Base-by-base conservation (phyloP, 2,329 filamentous ascomycete species). In the Thelonectria rubi region DNA sequence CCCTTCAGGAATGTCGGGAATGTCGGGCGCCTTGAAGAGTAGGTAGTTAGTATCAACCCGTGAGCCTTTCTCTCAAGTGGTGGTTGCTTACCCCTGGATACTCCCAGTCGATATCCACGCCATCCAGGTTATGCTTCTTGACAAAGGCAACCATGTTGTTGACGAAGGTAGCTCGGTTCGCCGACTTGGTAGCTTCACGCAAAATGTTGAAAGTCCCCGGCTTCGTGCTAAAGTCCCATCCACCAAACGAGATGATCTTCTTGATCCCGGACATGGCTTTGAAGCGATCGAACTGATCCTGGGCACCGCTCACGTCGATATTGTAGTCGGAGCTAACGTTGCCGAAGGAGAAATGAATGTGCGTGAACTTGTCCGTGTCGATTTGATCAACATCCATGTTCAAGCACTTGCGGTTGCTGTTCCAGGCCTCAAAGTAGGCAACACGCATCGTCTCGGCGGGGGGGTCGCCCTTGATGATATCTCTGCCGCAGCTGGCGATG, bases 401-500 rank as follows among this genome's bases (percentile, higher is more conserved):
- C 1, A 71, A 50, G 20, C 72, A 74, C 5, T 40, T 14, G 0
- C 63, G 53, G 5, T 26, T 30, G 20, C 53, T 12, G 6, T 40
- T 37, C 7, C 55, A 63, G 3, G 34, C 57, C 10, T 64, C 53
- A n/a, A 58, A 63, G n/a, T 65, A 65, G 0, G 32, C 50, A 34
- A 65, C 30, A 0, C 20, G 42, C 21, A 49, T 1, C 15, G 21
- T 15, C 37, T 34, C 14, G 11, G 51, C 55, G 5, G 47, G 32
- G 7, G 34, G 63, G 3, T 11, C 9, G 18, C 55, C 55, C 1
- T 59, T 63, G 12, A 69, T 57, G 15, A 71, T 69, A 47, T 64
- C 72, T 5, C 63, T 74, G 15, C 79, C 78, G 49, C 79, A 81
- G 68, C 80, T 79, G 20, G 73, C 76, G 18, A 80, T 76, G 60